phyloP scores from a whole-genome alignment of 805 yeast genomes.

The Lachancea meyersii region DNA sequence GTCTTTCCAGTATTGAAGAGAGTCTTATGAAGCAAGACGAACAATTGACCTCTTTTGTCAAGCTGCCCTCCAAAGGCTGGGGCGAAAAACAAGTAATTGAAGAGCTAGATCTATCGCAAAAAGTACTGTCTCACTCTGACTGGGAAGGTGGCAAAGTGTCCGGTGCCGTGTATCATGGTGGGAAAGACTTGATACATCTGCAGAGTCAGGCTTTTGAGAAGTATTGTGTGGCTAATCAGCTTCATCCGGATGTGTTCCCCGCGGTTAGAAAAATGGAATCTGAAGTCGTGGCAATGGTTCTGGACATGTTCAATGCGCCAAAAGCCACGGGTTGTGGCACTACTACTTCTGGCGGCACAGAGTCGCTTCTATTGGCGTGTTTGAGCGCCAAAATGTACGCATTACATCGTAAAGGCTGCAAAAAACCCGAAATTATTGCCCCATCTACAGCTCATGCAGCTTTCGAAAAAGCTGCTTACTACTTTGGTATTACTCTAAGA shows the following conservation, averaged over 20 bases:
- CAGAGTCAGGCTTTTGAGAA: constrained; percentile 72
- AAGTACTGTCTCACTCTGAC: constrained; percentile 52
- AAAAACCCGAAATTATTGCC: constrained; percentile 78
- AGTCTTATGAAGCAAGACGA: constrained; percentile 52
- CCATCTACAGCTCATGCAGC: constrained; percentile 94
- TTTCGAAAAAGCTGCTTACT: constrained; percentile 84
- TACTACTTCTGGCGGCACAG: constrained; percentile 92
- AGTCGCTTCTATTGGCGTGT: constrained; percentile 79
- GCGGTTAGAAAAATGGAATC: constrained; percentile 95
- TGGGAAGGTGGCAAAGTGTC: constrained; percentile 86
- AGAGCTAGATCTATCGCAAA: constrained; percentile 45
- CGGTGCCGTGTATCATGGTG: constrained; percentile 97
- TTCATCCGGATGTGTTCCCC: constrained; percentile 96
- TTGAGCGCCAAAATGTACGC: constrained; percentile 83
- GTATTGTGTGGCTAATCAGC: constrained; percentile 84
- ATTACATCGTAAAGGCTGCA: constrained; percentile 48
- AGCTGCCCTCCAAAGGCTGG: constrained; percentile 58
- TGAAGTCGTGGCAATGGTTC: constrained; percentile 88
- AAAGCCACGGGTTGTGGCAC: constrained; percentile 54
- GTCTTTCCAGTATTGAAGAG: constrained; percentile 45
- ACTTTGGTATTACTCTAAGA: constrained; percentile 79
- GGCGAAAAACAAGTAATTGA: constrained; percentile 39
- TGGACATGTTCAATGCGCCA: constrained; percentile 78
- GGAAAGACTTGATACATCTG: constrained; percentile 62
- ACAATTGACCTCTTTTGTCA: constrained; percentile 38